Evolutionary conservation across 73 alveolate species (phyloP).

Genomic region (Paramecium biaurelia): DNA sequence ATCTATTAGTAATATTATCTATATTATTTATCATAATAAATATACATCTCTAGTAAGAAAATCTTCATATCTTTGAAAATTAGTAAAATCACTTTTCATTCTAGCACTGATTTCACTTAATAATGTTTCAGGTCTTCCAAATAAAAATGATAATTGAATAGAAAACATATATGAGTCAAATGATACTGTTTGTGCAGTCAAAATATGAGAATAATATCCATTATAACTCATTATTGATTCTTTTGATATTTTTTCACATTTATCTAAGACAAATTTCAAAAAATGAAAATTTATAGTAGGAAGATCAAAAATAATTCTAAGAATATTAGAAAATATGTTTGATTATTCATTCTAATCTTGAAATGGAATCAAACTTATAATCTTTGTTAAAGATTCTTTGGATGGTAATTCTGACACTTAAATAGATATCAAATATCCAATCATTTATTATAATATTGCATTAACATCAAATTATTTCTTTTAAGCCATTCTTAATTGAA

Average conservation of each 20-base stretch:
- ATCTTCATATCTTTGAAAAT: not conserved
- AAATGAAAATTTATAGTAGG: conserved; percentile 38
- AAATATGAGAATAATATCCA: conserved; percentile 28
- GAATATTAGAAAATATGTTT: not conserved
- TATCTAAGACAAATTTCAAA: not conserved
- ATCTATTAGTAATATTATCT: not conserved
- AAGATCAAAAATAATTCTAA: not conserved
- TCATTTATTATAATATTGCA: not conserved
- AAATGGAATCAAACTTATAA: not conserved
- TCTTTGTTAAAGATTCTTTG: not conserved
- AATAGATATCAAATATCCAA: not conserved
- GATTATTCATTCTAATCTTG: not conserved
- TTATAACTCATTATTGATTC: not conserved
- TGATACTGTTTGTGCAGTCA: not conserved
- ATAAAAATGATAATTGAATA: not conserved
- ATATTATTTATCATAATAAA: not conserved
- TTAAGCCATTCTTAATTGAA: not conserved
- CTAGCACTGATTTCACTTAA: not conserved
- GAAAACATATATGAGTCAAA: conserved; percentile 15
- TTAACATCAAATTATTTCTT: not conserved
- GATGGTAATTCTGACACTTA: not conserved
- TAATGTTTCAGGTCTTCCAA: not conserved
- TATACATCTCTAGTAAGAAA: conserved; percentile 42
- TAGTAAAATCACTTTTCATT: not conserved
- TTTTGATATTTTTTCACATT: conserved; percentile 29